Conservation (phyloP, 768 basidiomycete species). For the Lactarius tabidus region DNA sequence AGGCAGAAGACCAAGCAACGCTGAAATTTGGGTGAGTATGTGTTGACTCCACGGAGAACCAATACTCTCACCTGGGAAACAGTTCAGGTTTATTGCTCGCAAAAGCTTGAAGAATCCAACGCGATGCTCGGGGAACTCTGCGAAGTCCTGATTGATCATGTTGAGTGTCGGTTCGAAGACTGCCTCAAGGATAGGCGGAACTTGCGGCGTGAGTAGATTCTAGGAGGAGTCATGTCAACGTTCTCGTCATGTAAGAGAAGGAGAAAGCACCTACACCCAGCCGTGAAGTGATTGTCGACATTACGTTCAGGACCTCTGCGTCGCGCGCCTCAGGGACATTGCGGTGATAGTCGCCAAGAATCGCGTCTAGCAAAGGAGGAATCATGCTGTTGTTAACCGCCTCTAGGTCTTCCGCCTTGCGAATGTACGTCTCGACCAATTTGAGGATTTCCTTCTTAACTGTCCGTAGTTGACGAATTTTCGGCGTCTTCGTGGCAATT, state of each 20-base stretch:
- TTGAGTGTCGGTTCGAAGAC: constrained; percentile 95
- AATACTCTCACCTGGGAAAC: constrained; percentile 81
- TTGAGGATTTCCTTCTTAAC: constrained; percentile 99
- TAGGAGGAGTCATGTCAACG: constrained; percentile 34
- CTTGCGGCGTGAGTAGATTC: constrained; percentile 86
- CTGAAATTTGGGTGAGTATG: constrained; percentile 36
- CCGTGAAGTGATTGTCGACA: constrained; percentile 88
- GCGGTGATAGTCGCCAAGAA: constrained; percentile 94
- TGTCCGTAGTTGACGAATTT: constrained; percentile 88
- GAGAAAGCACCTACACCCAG: constrained; percentile 71
- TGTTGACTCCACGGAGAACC: background rate
- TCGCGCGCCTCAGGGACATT: constrained; percentile 93
- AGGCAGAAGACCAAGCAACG: constrained; percentile 82
- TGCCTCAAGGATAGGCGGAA: constrained; percentile 91
- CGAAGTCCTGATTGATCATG: constrained; percentile 99
- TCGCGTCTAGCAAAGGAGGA: constrained; percentile 92
- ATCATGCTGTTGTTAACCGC: constrained; percentile 89
- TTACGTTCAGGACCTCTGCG: constrained; percentile 95
- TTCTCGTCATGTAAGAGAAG: constrained; percentile 3
- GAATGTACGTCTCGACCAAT: constrained; percentile 96
- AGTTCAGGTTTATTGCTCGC: constrained; percentile 85
- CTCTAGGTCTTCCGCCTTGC: constrained; percentile 95
- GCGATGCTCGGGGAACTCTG: constrained; percentile 98
- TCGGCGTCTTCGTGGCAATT: constrained; percentile 95
- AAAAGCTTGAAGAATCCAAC: constrained; percentile 96